These are phyloP conservation scores for Ogataea sp. DNA, from an alignment of 805 yeast genomes.

Conservation along the genomic window DNA sequence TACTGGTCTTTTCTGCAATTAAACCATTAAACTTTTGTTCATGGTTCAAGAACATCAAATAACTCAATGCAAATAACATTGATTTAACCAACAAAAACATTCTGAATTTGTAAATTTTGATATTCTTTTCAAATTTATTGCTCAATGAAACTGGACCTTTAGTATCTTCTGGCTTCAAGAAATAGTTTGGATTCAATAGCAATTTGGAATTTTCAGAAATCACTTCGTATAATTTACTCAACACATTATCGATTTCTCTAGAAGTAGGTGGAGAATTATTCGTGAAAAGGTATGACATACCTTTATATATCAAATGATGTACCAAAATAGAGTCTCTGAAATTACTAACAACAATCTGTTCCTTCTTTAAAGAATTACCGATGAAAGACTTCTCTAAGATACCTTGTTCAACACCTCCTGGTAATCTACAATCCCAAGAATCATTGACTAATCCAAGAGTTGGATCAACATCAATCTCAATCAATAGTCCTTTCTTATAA, in stretches of 20 bases:
- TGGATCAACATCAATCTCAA: constrained; percentile 29
- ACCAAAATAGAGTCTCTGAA: constrained; percentile 38
- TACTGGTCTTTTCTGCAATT: constrained; percentile 20
- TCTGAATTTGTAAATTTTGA: constrained; percentile 23
- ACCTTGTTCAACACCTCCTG: constrained; percentile 30
- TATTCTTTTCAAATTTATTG: constrained; percentile 12
- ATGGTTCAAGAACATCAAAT: constrained; percentile 32
- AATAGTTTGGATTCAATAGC: constrained; percentile 16
- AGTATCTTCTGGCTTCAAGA: constrained; percentile 11
- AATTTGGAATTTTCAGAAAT: constrained; percentile 22
- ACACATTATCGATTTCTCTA: constrained; percentile 20
- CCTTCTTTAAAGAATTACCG: constrained; percentile 25
- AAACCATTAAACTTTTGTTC: constrained; percentile 27
- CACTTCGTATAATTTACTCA: constrained; percentile 21
- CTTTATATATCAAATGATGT: constrained; percentile 33
- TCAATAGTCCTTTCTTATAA: constrained; percentile 27
- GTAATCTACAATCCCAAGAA: constrained; percentile 30
- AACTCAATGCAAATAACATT: constrained; percentile 42
- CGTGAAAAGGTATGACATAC: constrained; percentile 28
- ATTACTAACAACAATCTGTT: constrained; percentile 38
- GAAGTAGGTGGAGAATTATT: constrained; percentile 26
- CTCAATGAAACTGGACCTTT: constrained; percentile 1
- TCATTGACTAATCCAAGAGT: constrained; percentile 23
- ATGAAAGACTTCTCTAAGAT: constrained; percentile 25
- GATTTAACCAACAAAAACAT: constrained; percentile 32